phyloP scores from a whole-genome alignment of 2,329 filamentous ascomycete species.

The Drechslerella coelobrocha region DNA sequence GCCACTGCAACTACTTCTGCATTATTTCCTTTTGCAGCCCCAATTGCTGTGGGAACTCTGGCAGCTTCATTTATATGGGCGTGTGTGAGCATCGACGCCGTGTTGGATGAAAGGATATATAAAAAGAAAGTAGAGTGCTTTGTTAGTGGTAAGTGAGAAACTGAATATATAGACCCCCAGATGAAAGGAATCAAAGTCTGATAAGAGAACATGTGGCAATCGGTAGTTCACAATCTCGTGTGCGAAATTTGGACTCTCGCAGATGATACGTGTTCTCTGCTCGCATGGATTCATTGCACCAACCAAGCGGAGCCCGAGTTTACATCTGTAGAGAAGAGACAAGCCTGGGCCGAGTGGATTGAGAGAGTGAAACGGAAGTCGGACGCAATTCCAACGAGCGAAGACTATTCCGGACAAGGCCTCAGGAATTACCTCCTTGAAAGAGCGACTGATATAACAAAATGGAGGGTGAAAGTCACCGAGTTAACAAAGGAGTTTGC shows the following conservation, averaged over 20 bases:
- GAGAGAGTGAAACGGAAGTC: neutral
- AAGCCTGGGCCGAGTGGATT: conserved; percentile 3
- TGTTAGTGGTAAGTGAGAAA: conserved; percentile 3
- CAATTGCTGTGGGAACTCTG: neutral
- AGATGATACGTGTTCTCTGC: neutral
- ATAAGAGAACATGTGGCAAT: neutral
- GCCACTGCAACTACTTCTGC: neutral
- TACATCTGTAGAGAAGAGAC: neutral
- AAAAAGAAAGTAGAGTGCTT: conserved; percentile 14
- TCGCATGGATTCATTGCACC: conserved; percentile 6
- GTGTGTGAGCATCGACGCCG: neutral
- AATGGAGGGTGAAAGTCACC: conserved; percentile 1
- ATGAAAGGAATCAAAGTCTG: neutral
- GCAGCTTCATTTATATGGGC: neutral
- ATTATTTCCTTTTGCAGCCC: neutral
- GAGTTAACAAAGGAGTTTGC: neutral
- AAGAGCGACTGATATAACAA: neutral
- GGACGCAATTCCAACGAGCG: conserved; percentile 3
- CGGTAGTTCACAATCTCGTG: conserved; percentile 3
- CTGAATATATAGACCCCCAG: neutral
- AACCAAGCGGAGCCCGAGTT: conserved; percentile 4
- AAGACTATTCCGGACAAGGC: conserved; percentile 15
- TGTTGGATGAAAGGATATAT: conserved; percentile 3
- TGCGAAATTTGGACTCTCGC: conserved; percentile 7
- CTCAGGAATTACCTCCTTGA: conserved; percentile 17